These are phyloP conservation scores for Podospora pseudoanserina DNA, from an alignment of 495 filamentous ascomycete species.

Conservation along the genomic window DNA sequence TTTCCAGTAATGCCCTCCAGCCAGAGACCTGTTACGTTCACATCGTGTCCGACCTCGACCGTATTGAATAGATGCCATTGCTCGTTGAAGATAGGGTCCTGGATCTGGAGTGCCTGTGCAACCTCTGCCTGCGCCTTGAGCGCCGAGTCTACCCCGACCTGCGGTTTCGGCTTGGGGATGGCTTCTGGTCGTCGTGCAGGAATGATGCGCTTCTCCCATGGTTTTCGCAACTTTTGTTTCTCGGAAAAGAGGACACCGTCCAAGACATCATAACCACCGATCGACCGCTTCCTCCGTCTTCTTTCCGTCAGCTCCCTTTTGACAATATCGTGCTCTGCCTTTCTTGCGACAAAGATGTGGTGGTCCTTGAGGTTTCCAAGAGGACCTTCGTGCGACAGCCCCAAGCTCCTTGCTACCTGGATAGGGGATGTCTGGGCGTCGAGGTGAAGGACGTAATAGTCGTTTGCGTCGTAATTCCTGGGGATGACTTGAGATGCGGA, in stretches of 20 bases:
- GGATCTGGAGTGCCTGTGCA: slow-evolving; percentile 62
- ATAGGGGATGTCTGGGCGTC: slow-evolving; percentile 60
- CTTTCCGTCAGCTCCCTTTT: slow-evolving; percentile 54
- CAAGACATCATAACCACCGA: slow-evolving; percentile 54
- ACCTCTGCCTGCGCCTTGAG: slow-evolving; percentile 58
- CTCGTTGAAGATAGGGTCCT: slow-evolving; percentile 84
- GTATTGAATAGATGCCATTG: slow-evolving; percentile 96
- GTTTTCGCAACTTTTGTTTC: slow-evolving; percentile 70
- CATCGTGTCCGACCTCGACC: slow-evolving; percentile 76
- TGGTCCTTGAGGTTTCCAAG: slow-evolving; percentile 79
- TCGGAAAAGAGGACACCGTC: slow-evolving; percentile 74
- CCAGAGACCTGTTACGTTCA: slow-evolving; percentile 94
- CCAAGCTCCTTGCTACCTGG: slow-evolving; percentile 68
- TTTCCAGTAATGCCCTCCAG: slow-evolving; percentile 86
- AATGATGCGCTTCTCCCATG: slow-evolving; percentile 71
- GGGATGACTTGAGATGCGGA: slow-evolving; percentile 36
- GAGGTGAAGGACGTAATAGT: slow-evolving; percentile 89
- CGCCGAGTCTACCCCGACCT: slow-evolving; percentile 42
- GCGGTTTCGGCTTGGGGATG: slow-evolving; percentile 22
- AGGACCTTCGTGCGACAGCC: slow-evolving; percentile 76
- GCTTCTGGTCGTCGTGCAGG: slow-evolving; percentile 25
- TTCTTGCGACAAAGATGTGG: slow-evolving; percentile 75
- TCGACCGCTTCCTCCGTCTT: slow-evolving; percentile 57
- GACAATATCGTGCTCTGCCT: slow-evolving; percentile 60
- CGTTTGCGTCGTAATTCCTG: slow-evolving; percentile 63